phyloP scores from a whole-genome alignment of 345 rosid genomes.

The Eucalyptus regnans region DNA sequence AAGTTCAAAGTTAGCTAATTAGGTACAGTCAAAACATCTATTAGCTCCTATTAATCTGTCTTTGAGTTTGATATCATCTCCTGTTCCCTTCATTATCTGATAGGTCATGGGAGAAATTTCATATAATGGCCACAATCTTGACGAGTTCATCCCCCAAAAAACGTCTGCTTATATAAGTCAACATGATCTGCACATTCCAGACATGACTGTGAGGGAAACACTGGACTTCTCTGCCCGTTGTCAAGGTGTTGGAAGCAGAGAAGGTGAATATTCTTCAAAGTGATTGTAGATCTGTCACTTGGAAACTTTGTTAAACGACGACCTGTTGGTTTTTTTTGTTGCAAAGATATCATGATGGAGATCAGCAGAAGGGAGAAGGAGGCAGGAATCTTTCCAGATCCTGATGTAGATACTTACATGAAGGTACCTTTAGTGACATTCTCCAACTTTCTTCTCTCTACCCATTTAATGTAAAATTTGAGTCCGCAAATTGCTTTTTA shows the following conservation, averaged over 20 bases:
- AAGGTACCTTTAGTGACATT: slow-evolving; percentile 11
- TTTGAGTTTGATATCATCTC: neutral
- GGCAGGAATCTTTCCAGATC: slow-evolving; percentile 33
- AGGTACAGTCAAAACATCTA: neutral
- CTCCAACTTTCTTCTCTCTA: neutral
- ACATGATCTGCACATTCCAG: slow-evolving; percentile 2
- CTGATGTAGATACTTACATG: slow-evolving; percentile 29
- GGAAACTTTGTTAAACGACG: neutral
- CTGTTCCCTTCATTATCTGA: neutral
- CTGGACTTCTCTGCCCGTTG: slow-evolving; percentile 6
- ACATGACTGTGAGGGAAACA: slow-evolving; percentile 11
- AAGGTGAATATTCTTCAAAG: slow-evolving; percentile 5
- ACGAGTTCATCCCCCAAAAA: slow-evolving; percentile 1
- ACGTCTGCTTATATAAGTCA: slow-evolving; percentile 7
- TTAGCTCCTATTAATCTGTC: neutral
- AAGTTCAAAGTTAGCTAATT: neutral
- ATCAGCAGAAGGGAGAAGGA: slow-evolving; percentile 30
- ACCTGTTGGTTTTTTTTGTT: neutral
- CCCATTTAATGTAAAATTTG: neutral
- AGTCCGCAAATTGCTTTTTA: neutral
- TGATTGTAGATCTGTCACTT: neutral
- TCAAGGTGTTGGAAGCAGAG: slow-evolving; percentile 13
- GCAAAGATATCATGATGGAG: slow-evolving; percentile 22
- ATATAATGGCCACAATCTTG: neutral
- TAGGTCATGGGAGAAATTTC: slow-evolving; percentile 20